These are phyloP conservation scores for Eucalyptus viminalis DNA, from an alignment of 345 rosid species.

Conservation along the genomic window DNA sequence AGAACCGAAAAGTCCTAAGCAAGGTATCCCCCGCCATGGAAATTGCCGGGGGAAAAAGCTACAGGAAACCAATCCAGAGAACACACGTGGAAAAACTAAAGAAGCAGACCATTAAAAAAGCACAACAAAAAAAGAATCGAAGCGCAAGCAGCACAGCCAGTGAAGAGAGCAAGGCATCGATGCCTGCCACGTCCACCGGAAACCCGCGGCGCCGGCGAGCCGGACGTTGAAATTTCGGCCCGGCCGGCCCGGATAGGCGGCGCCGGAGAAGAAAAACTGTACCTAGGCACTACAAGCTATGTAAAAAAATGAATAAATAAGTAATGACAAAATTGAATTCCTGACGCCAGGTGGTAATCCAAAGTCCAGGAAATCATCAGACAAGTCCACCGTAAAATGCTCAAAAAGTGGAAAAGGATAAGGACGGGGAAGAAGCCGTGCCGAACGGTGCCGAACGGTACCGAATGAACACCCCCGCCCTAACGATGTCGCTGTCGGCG, in stretches of 20 bases:
- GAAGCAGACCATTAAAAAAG: neutral
- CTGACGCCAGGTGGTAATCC: neutral
- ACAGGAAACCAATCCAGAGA: neutral
- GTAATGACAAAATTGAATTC: neutral
- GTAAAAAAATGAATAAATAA: neutral
- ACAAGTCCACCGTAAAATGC: neutral
- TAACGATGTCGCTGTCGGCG: neutral
- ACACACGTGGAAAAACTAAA: neutral
- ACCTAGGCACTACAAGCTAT: neutral
- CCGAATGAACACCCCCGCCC: neutral
- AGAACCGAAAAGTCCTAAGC: neutral
- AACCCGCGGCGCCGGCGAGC: neutral
- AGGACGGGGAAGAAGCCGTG: neutral
- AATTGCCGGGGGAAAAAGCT: neutral
- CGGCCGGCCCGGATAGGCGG: neutral
- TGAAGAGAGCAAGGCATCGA: neutral
- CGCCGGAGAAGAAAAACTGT: neutral
- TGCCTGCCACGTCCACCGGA: neutral
- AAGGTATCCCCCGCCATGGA: neutral
- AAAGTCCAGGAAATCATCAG: neutral
- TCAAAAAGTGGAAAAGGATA: neutral
- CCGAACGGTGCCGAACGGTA: neutral
- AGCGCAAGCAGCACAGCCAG: neutral
- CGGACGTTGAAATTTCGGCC: neutral
- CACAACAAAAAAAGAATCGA: accelerated